phyloP scores from a whole-genome alignment of 495 filamentous ascomycete genomes.

The Aeminium ludgeri region DNA sequence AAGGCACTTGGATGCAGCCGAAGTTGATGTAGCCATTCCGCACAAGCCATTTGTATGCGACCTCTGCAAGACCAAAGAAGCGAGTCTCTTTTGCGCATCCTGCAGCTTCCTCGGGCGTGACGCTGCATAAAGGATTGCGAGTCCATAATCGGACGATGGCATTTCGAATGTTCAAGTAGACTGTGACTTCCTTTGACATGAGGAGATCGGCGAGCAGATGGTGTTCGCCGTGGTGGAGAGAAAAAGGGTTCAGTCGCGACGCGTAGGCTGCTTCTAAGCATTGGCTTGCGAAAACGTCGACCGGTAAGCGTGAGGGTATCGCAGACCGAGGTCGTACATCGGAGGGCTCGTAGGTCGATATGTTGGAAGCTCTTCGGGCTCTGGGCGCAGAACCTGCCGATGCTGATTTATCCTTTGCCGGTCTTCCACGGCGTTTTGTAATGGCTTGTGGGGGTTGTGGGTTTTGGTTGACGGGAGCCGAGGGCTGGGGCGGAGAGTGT shows the following conservation, averaged over 20 bases:
- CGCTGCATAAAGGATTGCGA: constrained; percentile 71
- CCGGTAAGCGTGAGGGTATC: constrained; percentile 10
- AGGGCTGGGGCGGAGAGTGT: background rate
- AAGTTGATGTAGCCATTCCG: constrained; percentile 93
- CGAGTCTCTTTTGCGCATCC: constrained; percentile 80
- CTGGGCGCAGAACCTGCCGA: background rate
- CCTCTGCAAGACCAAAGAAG: constrained; percentile 78
- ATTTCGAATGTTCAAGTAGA: constrained; percentile 95
- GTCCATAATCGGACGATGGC: constrained; percentile 85
- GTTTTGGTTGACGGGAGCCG: background rate
- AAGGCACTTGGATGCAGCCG: constrained; percentile 62
- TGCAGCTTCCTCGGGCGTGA: constrained; percentile 73
- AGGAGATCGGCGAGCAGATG: constrained; percentile 60
- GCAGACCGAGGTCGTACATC: constrained; percentile 13
- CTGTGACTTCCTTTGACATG: constrained; percentile 75
- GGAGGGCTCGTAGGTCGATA: constrained; percentile 5
- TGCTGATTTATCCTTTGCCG: constrained; percentile 13
- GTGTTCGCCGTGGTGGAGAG: constrained; percentile 76
- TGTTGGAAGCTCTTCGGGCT: constrained; percentile 3
- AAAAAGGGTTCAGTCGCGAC: constrained; percentile 77
- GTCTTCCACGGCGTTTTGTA: constrained; percentile 11
- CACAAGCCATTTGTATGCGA: constrained; percentile 85
- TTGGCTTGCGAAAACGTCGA: constrained; percentile 53
- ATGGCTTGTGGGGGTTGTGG: background rate
- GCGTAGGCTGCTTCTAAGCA: constrained; percentile 76